These are phyloP conservation scores for Hypoxylon fragiforme DNA, from an alignment of 495 filamentous ascomycete genomes.

Conservation along the genomic window DNA sequence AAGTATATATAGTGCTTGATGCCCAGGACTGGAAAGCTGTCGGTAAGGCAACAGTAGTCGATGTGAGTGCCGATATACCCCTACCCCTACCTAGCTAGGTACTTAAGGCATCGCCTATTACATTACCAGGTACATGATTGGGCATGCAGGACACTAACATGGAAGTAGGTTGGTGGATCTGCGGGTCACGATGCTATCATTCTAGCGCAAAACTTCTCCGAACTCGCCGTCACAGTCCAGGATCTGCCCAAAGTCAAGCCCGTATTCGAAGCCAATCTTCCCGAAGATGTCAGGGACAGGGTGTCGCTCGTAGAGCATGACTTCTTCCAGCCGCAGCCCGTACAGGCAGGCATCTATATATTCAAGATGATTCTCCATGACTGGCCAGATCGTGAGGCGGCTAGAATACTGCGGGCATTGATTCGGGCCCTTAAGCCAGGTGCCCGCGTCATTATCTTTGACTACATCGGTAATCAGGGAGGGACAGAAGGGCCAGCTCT, in stretches of 20 bases:
- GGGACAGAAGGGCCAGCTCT: constrained; percentile 19
- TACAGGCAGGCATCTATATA: constrained; percentile 59
- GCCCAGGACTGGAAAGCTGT: constrained; percentile 37
- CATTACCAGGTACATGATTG: neutral
- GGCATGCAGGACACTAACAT: constrained; percentile 6
- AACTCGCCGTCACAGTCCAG: constrained; percentile 42
- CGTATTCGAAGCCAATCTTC: constrained; percentile 33
- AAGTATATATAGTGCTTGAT: constrained; percentile 25
- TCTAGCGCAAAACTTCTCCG: constrained; percentile 36
- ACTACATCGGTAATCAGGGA: constrained; percentile 44
- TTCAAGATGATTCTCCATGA: constrained; percentile 60
- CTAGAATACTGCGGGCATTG: constrained; percentile 48
- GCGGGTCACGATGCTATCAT: constrained; percentile 35
- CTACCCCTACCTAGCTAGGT: neutral
- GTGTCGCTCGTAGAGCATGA: constrained; percentile 52
- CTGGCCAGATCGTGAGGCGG: constrained; percentile 48
- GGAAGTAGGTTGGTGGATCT: constrained; percentile 32
- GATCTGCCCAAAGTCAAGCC: constrained; percentile 37
- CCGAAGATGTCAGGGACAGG: constrained; percentile 38
- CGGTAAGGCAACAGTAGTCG: constrained; percentile 39
- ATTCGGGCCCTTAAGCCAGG: constrained; percentile 46
- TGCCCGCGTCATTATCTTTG: constrained; percentile 50
- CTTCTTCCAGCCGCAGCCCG: constrained; percentile 53
- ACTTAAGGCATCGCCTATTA: no score
- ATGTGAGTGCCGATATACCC: constrained; percentile 27